Conservation (phyloP, 2,329 filamentous ascomycete species). For the Scedosporium boydii region DNA sequence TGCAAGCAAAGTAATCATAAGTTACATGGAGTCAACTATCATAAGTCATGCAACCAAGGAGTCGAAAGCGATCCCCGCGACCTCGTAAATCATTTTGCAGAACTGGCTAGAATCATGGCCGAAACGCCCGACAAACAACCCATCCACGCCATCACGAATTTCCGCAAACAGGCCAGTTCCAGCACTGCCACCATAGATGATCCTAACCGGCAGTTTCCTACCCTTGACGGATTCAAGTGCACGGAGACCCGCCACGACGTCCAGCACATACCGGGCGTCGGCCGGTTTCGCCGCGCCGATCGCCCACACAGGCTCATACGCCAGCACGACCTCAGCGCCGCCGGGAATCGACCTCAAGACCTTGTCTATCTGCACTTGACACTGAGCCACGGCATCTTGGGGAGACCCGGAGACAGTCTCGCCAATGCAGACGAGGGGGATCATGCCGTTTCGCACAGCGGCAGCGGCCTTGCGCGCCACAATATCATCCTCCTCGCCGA, state of each 20-base stretch:
- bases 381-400: conserved; percentile 52
- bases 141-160: conserved; percentile 63
- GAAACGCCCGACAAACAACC: conserved; percentile 72
- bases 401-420: conserved; percentile 49
- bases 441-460: conserved; percentile 57
- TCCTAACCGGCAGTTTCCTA: conserved; percentile 50
- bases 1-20: too few species aligned
- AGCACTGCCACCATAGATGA: conserved; percentile 76
- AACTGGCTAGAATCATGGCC: conserved; percentile 68
- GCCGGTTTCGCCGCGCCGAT: conserved; percentile 70
- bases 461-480: conserved; percentile 62
- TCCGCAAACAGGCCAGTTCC: conserved; percentile 66
- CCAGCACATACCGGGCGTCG: conserved; percentile 60
- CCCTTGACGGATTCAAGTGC: conserved; percentile 37
- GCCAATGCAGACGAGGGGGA: conserved; percentile 73
- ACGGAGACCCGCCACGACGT: conserved; percentile 57
- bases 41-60: conserved; percentile 9
- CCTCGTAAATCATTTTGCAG: conserved; percentile 61
- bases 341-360: conserved; percentile 52
- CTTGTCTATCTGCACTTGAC: conserved; percentile 53
- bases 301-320: conserved; percentile 85
- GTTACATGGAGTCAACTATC: not conserved
- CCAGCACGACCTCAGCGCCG: conserved; percentile 62
- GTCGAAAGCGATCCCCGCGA: conserved; percentile 49
- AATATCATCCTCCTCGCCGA: conserved; percentile 63